phyloP scores from a whole-genome alignment of 257 asterid genomes.

The Ilex aquifolium region DNA sequence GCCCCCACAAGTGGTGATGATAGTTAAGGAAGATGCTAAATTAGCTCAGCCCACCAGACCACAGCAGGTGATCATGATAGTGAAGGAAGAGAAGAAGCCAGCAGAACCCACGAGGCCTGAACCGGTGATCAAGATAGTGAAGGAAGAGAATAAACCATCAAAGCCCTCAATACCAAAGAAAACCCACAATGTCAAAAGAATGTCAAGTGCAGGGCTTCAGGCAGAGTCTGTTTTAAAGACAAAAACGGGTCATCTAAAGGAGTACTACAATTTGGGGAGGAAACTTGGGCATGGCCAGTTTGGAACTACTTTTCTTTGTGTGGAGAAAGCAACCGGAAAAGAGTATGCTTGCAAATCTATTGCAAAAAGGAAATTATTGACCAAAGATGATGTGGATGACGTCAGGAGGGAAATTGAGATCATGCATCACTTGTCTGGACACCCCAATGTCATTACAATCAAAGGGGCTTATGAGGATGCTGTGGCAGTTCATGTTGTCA shows the following conservation, averaged over 20 bases:
- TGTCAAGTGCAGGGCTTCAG: conserved; percentile 63
- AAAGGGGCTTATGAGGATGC: conserved; percentile 88
- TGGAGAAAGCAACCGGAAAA: conserved; percentile 51
- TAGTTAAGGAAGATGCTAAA: conserved; percentile 18
- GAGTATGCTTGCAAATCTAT: conserved; percentile 80
- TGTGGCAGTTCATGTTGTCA: conserved; percentile 75
- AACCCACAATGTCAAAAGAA: conserved; percentile 48
- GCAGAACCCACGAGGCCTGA: conserved; percentile 2
- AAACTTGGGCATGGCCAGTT: conserved; percentile 87
- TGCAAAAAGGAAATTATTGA: conserved; percentile 64
- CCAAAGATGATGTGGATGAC: conserved; percentile 82
- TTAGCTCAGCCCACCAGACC: not conserved
- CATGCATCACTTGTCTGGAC: conserved; percentile 88
- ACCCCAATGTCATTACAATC: conserved; percentile 63
- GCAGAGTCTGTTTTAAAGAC: conserved; percentile 68
- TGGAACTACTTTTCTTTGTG: conserved; percentile 66
- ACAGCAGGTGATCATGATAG: conserved; percentile 9
- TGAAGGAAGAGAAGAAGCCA: conserved; percentile 21
- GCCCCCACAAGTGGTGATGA: conserved; percentile 33
- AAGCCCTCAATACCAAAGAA: conserved; percentile 22
- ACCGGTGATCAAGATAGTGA: not conserved
- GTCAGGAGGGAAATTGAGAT: conserved; percentile 87
- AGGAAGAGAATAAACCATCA: conserved; percentile 16
- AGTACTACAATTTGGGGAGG: conserved; percentile 51
- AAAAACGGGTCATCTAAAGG: conserved; percentile 68